Base-by-base conservation (phyloP, 495 filamentous ascomycete genomes). In the Penicillium dipodomyicola region DNA sequence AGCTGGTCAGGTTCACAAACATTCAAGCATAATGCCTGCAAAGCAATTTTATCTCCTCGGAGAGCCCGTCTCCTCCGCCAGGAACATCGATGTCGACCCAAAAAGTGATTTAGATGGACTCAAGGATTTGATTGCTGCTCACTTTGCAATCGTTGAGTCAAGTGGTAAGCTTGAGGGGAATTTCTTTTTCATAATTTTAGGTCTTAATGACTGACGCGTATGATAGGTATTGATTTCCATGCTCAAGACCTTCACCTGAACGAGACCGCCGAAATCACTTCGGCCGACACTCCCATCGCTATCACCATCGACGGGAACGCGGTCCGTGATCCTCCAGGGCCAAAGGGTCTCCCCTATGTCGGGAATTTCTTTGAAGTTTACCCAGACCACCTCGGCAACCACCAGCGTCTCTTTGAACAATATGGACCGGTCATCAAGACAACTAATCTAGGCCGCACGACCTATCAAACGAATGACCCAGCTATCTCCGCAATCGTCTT, bases 311-410 rank as follows among this genome's bases (percentile, higher is more conserved):
- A 80, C 58, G 77, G 76, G 5, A 58, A 74, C 25, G 50, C 67
- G 15, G 69, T 80, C 19, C 71, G 73, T 9, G 68, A 74, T 3
- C 54, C 72, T 20, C 74, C 72, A 6, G 80, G 80, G 0, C 81
- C 80, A 0, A 60, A 63, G 2, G 76, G 73, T 3, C 67, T 84
- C 2, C 82, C 82, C 6, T 62, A 72, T 19, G 72, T 80, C 17
- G 81, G 82, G 8, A 77, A 67, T 60, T 79, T 72, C 69, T 78
- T 76, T 59, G 81, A 83, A 54, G 65, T 84, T 41, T 84, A 73
- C 60, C 80, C 82, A 2, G 82, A 84, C 62, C 80, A 80, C 54
- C 65, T 83, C 5, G 82, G 82, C 12, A 84, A 84, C 65, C 74
- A 84, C 60, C 65, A 81, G 22, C 72, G 81, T 7, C 74, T 84